Base-by-base conservation (phyloP, 2,329 filamentous ascomycete species). In the Ceratocystis eucalypticola region DNA sequence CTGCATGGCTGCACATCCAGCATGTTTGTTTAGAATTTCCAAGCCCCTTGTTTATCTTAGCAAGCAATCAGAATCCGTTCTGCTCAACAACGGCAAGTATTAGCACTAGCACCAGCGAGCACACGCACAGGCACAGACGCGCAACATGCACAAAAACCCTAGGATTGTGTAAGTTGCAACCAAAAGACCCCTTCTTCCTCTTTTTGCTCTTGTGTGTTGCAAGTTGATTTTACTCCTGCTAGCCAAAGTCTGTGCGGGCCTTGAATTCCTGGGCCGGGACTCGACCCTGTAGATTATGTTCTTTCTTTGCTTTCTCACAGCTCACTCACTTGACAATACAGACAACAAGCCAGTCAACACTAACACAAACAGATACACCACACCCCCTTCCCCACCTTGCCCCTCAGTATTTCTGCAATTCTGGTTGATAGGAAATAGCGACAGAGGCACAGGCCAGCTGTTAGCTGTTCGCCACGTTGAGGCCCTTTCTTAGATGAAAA, bases 181-280 rank as follows among this genome's bases (percentile, higher is more conserved):
- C 22, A 25, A 12, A n/a, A 30, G 53, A 57, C 17, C 48, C 28
- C 10, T 33, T 30, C n/a, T 53, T n/a, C 48, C 8, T 53, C n/a
- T 53, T 53, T n/a, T n/a, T 20, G n/a, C n/a, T 10, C 22, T n/a
- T 5, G 12, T 25, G 48, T 53, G 48, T 25, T 22, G 48, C n/a
- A n/a, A 20, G 48, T 53, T 25, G n/a, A n/a, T 28, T 57, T 7
- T 33, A 25, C 25, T 28, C 15, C 15, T 30, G 28, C 22, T n/a
- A 33, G 53, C 28, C 53, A 15, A 57, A 33, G 53, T 57, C 53
- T 57, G 53, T 57, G 53, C 53, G 53, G 53, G 22, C 53, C 53
- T 57, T 17, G 22, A 12, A 57, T 57, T 30, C 30, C 10, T 57
- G 53, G 53, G 22, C 53, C 28, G 25, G 53, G 53, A 30, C 22